phyloP scores from a whole-genome alignment of 805 yeast genomes.

The Metschnikowia noctiluminum region DNA sequence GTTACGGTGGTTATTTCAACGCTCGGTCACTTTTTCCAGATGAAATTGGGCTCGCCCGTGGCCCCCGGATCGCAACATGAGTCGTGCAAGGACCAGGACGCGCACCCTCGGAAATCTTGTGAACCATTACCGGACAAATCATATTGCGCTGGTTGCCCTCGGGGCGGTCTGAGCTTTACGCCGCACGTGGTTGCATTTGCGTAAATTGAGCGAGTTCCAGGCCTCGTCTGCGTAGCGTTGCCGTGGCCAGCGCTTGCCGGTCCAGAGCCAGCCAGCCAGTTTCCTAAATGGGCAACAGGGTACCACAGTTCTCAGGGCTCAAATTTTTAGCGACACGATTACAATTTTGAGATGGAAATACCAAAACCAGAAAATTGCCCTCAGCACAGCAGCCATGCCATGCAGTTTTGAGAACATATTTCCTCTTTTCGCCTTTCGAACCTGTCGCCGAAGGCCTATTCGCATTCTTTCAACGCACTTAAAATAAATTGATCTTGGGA shows the following conservation, averaged over 20 bases:
- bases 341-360: neutral
- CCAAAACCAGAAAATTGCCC: neutral
- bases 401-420: neutral
- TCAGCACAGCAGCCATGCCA: neutral
- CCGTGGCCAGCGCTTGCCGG: neutral
- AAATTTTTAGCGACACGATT: neutral
- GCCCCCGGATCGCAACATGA: neutral
- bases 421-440: neutral
- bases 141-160: constrained; percentile 9
- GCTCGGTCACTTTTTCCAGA: neutral
- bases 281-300: constrained; percentile 1
- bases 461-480: too few species aligned
- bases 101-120: constrained; percentile 16
- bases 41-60: neutral
- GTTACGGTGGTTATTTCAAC: neutral
- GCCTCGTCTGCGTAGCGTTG: neutral
- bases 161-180: constrained; percentile 12
- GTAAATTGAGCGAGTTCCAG: constrained; percentile 1
- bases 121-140: constrained; percentile 12
- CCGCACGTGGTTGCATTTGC: neutral
- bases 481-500: too few species aligned
- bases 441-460: neutral
- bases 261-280: constrained; percentile 6
- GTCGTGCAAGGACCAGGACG: constrained; percentile 16
- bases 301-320: neutral